phyloP scores from a whole-genome alignment of 257 asterid species.

The Anisodus acutangulus region DNA sequence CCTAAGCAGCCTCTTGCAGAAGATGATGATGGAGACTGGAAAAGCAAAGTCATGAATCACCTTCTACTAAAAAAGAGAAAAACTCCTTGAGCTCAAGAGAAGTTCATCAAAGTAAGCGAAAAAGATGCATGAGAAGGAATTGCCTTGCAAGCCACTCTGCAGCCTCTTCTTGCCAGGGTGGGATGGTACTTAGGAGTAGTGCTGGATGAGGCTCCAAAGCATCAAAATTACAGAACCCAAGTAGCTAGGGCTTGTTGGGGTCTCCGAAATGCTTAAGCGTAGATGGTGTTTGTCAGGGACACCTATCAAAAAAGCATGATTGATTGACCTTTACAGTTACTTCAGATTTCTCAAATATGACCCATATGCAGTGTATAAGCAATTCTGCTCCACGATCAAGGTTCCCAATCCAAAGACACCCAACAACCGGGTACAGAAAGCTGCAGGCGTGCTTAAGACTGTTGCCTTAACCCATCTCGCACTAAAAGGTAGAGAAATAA shows the following conservation, averaged over 20 bases:
- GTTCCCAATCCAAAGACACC: slow-evolving; percentile 82
- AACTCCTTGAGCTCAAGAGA: slow-evolving; percentile 50
- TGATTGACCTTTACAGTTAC: slow-evolving; percentile 95
- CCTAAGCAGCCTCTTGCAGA: slow-evolving; percentile 92
- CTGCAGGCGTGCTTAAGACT: slow-evolving; percentile 91
- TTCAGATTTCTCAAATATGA: slow-evolving; percentile 95
- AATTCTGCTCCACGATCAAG: slow-evolving; percentile 73
- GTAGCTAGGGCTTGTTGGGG: slow-evolving; percentile 99
- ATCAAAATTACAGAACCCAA: slow-evolving; percentile 93
- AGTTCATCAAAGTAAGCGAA: slow-evolving; percentile 63
- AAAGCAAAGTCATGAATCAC: slow-evolving; percentile 39
- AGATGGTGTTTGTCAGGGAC: slow-evolving; percentile 99
- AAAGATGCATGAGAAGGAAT: slow-evolving; percentile 60
- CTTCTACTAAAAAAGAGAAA: slow-evolving; percentile 70
- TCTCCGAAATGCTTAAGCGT: slow-evolving; percentile 97
- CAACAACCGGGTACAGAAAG: slow-evolving; percentile 76
- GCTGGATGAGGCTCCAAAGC: slow-evolving; percentile 98
- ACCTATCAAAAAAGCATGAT: slow-evolving; percentile 94
- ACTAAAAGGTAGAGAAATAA: slow-evolving; percentile 71
- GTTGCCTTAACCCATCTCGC: too few relatives aligned
- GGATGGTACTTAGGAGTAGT: slow-evolving; percentile 99
- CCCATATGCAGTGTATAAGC: slow-evolving; percentile 76
- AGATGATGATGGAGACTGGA: slow-evolving; percentile 65
- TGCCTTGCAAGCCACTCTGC: slow-evolving; percentile 57
- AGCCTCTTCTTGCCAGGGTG: slow-evolving; percentile 96